Base-by-base conservation (phyloP, 495 filamentous ascomycete species). In the Neurospora sp. region DNA sequence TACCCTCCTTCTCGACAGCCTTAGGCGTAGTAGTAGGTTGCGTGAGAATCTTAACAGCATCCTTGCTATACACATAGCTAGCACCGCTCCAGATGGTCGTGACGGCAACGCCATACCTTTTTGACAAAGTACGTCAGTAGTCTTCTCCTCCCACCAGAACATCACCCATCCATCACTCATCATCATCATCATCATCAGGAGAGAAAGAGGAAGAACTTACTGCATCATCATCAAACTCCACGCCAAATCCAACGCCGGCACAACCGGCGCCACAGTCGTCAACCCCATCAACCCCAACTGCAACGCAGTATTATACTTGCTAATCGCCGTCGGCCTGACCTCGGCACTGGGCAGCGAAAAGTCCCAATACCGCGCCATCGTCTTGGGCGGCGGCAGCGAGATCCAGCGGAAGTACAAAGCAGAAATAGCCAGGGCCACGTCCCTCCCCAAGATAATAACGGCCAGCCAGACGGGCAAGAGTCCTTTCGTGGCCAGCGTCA, bases 321-420 rank as follows among this genome's bases (percentile, higher is more conserved):
- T 96, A 75, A 99, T 93, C 18, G 85, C 88, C 0, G 96, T 99
- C 0, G 96, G 96, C 74, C 91, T 91, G 5, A 99, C 96, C 80
- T 98, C 96, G 1, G 96, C 96, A 65, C 89, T 92, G 0, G 96
- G 96, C 20, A 99, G 87, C 12, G 90, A 92, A 76, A 98, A 98
- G 79, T 99, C 96, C 96, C 96, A 99, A 80, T 98, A 99, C n/a
- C 96, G 85, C 16, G 85, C 81, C 81, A 97, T 91, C 0, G 96
- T 98, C 81, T 97, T 97, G 6, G 96, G 96, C 0, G 92, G 90
- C 2, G 96, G 96, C 27, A 99, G 87, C 4, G 92, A 94, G 69
- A 97, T 96, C 89, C 93, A 99, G 42, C 96, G 90, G 78, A 94
- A 98, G 81, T 98, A 99, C 71, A 99, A 89, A 1, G 96, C 96